Conservation (phyloP, 306 rosid species). For the Clitoria ternatea region DNA sequence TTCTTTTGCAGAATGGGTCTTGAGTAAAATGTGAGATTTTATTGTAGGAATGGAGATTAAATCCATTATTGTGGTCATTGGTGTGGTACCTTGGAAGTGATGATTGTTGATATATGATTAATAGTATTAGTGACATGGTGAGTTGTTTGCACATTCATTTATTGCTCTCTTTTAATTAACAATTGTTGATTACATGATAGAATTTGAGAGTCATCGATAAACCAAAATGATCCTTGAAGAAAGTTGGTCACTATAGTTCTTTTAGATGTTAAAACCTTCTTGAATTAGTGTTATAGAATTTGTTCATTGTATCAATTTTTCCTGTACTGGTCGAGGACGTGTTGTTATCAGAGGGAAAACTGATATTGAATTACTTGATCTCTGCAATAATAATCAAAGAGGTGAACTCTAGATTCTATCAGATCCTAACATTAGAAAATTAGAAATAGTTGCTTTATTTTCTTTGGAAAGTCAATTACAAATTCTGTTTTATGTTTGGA, state of each 20-base stretch:
- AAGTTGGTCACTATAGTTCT: background rate
- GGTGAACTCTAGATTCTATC: constrained; percentile 39
- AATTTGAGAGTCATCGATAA: background rate
- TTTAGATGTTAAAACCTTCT: background rate
- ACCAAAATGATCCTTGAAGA: background rate
- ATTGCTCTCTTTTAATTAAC: background rate
- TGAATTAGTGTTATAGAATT: background rate
- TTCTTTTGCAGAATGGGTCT: too few species aligned
- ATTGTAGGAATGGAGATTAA: too few species aligned
- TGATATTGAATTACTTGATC: constrained; percentile 86
- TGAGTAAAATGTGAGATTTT: too few species aligned
- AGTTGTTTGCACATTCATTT: constrained; percentile 6
- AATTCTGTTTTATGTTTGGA: constrained; percentile 27
- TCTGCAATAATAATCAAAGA: constrained; percentile 79
- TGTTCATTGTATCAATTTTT: background rate
- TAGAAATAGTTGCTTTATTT: constrained; percentile 13
- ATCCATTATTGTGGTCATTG: too few species aligned
- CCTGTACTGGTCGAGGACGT: constrained; percentile 83
- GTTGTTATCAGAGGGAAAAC: constrained; percentile 85
- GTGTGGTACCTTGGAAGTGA: constrained; percentile 15
- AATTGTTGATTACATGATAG: constrained; percentile 1
- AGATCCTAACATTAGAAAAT: constrained; percentile 12
- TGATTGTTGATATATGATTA: background rate
- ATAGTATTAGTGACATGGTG: too few species aligned
- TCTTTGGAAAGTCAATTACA: too few species aligned